Base-by-base conservation (phyloP, 2,329 filamentous ascomycete genomes). In the Coleophoma crateriformis region DNA sequence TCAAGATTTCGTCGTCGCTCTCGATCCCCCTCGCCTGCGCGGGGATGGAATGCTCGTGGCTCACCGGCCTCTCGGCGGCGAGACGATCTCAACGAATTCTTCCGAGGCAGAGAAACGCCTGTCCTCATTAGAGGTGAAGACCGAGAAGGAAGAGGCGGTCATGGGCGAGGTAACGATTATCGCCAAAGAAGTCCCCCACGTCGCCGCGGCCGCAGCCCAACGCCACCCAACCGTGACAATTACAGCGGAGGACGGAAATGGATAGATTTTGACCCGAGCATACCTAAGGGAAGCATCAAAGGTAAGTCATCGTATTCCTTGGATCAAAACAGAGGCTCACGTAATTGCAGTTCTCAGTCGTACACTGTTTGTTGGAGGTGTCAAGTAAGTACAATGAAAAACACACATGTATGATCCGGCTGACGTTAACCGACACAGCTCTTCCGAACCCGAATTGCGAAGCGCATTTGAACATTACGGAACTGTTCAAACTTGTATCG, bases 281-380 rank as follows among this genome's bases (percentile, higher is more conserved):
- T 99, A 52, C 85, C 87, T 3, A 75, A 79, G 54, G 87, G 88
- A 52, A 79, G 81, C 61, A 96, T 99, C 70, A 94, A 91, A 71
- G 78, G 78, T 81, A 71, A 56, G 46, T 43, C 45, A 33, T 41
- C 50, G 51, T 38, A 14, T 33, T 51, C 33, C 49, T 46, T 33
- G 12, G 38, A 45, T 50, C 38, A 49, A 56, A 50, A 46, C 33
- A 39, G 48, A 49, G 50, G 51, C 62, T 59, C 57, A 63, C 54
- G 45, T 3, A 8, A 41, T 33, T 52, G 50, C 60, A 77, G 94
- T 99, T 27, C 76, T 95, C 51, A 97, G 92, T 69, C 84, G 94
- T 61, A 99, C 94, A 13, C 79, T 99, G 12, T 99, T 99, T 66
- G 91, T 99, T 61, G 94, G 94, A 56, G 94, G 94, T 64, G 94